Conservation (phyloP, 768 basidiomycete species). For the Lactarius trivialis region DNA sequence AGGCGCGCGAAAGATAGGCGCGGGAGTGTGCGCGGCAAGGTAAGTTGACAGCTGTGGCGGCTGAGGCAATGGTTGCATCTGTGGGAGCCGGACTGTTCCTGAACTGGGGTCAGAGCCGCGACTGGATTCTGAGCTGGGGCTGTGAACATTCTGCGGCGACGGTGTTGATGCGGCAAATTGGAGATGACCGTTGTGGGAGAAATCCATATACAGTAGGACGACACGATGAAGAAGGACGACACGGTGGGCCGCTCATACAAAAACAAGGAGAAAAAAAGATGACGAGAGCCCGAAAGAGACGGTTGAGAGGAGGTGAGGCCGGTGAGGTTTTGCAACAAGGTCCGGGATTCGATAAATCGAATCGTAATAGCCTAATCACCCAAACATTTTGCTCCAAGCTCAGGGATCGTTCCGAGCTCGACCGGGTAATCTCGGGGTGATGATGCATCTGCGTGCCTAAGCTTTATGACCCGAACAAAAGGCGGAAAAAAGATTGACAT, state of each 20-base stretch:
- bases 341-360: neutral
- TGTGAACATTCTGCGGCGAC: neutral
- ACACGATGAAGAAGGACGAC: neutral
- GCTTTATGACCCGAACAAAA: neutral
- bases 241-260: neutral
- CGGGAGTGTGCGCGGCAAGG: neutral
- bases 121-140: neutral
- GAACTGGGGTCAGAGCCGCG: neutral
- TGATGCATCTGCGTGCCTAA: conserved; percentile 1
- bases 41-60: neutral
- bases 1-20: conserved; percentile 51
- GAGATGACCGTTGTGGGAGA: neutral
- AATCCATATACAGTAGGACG: neutral
- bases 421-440: conserved; percentile 12
- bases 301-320: neutral
- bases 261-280: neutral
- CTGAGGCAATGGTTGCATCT: neutral
- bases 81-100: neutral
- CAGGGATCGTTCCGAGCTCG: neutral
- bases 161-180: neutral
- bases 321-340: neutral
- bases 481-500: neutral
- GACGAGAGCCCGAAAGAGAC: neutral
- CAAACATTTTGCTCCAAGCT: neutral
- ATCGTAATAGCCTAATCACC: neutral